Conservation (phyloP, 352 stramenopile species). For the Globisporangium echinulatum region DNA sequence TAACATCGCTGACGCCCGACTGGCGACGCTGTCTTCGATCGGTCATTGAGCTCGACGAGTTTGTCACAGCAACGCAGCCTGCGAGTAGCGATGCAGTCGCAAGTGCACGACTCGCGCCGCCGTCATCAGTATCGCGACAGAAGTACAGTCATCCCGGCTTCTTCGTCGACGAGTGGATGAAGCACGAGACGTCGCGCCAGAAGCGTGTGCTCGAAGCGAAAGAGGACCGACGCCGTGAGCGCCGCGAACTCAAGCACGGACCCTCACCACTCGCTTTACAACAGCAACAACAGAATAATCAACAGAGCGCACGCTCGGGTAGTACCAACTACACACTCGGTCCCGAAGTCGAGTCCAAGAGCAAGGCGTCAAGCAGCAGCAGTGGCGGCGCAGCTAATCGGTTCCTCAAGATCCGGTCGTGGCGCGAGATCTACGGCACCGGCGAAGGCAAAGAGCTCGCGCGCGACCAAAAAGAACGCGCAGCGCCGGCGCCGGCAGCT, state of each 20-base stretch:
- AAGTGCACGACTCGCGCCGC: background rate
- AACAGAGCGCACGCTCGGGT: conserved; percentile 13
- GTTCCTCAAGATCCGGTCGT: conserved; percentile 55
- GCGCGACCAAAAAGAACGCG: conserved; percentile 16
- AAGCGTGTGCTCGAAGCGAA: conserved; percentile 28
- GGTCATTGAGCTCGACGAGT: conserved; percentile 27
- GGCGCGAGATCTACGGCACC: conserved; percentile 56
- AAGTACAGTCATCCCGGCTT: conserved; percentile 59
- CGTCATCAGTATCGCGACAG: conserved; percentile 17
- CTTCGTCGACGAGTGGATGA: conserved; percentile 56
- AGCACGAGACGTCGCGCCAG: conserved; percentile 28
- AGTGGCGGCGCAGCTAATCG: conserved; percentile 12
- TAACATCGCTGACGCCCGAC: too few species aligned
- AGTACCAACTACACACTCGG: conserved; percentile 9
- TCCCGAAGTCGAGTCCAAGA: conserved; percentile 4
- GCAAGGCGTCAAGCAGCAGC: conserved; percentile 7
- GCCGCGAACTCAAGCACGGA: conserved; percentile 9
- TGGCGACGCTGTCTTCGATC: background rate
- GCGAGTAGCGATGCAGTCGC: background rate
- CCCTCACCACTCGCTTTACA: conserved; percentile 1
- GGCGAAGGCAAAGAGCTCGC: conserved; percentile 51
- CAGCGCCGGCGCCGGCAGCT: conserved; percentile 7
- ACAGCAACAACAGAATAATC: conserved; percentile 14
- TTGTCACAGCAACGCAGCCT: conserved; percentile 10
- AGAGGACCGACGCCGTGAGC: conserved; percentile 18